Evolutionary conservation across 2,329 filamentous ascomycete species (phyloP).

Genomic region (Claviceps pazoutovae): DNA sequence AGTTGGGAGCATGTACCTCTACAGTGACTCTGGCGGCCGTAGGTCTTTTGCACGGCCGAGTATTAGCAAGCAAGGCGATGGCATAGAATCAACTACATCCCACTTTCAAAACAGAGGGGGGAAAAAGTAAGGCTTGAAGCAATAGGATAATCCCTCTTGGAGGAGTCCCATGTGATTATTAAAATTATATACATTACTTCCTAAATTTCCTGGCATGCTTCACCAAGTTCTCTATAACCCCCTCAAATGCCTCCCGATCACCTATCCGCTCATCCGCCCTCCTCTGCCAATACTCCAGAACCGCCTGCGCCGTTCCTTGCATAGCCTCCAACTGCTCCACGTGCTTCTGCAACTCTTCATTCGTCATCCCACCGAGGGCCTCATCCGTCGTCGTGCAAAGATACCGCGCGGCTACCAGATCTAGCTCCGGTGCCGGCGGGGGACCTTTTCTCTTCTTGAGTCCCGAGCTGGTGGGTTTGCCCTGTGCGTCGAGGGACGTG

Average conservation of each 20-base stretch:
- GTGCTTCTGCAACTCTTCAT: conserved; percentile 61
- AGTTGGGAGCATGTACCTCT: background rate
- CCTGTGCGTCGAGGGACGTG: conserved; percentile 45
- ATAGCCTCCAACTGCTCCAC: conserved; percentile 54
- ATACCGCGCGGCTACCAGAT: conserved; percentile 64
- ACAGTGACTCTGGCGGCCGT: background rate
- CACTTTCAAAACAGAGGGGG: no score
- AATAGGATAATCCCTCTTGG: no score
- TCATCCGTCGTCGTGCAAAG: conserved; percentile 75
- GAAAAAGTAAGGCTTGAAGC: no score
- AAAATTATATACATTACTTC: conserved; percentile 36
- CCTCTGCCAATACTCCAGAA: conserved; percentile 81
- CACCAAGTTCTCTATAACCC: conserved; percentile 91
- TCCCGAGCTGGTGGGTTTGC: conserved; percentile 27
- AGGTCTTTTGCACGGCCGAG: background rate
- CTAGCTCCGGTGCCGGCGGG: conserved; percentile 58
- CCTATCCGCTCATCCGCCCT: conserved; percentile 73
- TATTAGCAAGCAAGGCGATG: no score
- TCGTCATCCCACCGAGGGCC: conserved; percentile 65
- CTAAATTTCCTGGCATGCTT: conserved; percentile 78
- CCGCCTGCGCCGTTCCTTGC: conserved; percentile 57
- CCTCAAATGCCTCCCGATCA: conserved; percentile 87
- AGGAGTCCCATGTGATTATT: no score
- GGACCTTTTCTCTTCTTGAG: conserved; percentile 39
- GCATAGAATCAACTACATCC: no score